A percentile compares a stretch with the other conserved stretches of the same genome.
Evolutionary conservation across 257 asterid genomes (phyloP).

Genomic region (Nicotiana noctiflora): DNA sequence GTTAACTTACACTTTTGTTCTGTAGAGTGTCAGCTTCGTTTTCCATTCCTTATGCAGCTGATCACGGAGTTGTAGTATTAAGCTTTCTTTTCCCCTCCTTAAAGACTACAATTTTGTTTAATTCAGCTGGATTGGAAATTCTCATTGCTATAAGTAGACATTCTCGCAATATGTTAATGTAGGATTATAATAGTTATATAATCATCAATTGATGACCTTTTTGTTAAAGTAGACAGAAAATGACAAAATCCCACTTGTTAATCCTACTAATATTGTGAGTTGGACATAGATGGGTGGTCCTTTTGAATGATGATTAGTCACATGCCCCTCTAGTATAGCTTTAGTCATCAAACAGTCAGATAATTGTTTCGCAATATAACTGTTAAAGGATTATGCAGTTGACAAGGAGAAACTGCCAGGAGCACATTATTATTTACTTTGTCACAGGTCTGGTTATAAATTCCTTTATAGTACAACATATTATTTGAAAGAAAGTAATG

Average conservation of each 20-base stretch:
- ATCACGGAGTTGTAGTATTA: neutral
- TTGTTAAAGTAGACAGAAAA: slow-evolving; percentile 1
- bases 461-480: neutral
- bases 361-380: neutral
- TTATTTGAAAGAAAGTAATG: neutral
- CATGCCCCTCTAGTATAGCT: slow-evolving; percentile 8
- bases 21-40: neutral
- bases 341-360: neutral
- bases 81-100: neutral
- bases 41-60: neutral
- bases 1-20: neutral
- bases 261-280: slow-evolving; percentile 8
- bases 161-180: neutral
- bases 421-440: neutral
- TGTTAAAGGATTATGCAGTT: neutral
- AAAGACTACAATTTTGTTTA: neutral
- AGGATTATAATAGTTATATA: slow-evolving; percentile 1
- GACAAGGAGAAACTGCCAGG: slow-evolving; percentile 3
- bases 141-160: neutral
- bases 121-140: neutral
- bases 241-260: slow-evolving; percentile 3
- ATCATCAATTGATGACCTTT: neutral
- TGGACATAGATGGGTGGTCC: slow-evolving; percentile 3
- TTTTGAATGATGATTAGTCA: slow-evolving; percentile 7
- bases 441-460: neutral